Base-by-base conservation (phyloP, 164 flowering plant species). In the Dillenia suffruticosa region DNA sequence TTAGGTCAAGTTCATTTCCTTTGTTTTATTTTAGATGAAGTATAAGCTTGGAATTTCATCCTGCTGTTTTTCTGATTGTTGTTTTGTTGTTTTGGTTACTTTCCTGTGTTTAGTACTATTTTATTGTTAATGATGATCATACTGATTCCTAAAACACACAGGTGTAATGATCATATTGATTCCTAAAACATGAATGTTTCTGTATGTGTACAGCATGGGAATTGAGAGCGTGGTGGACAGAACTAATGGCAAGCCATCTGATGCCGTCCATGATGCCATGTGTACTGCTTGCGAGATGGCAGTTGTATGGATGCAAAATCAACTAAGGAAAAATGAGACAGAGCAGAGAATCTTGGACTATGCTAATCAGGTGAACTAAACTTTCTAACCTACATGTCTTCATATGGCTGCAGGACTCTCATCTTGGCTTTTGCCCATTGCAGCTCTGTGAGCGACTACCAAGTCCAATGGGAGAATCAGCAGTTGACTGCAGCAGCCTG, bases 371-470 rank as follows among this genome's bases (percentile, higher is more conserved):
- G 97, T 87, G 51, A 74, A 47, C 12, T 62, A 54, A 0, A 15
- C 2, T 51, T 32, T 48, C 2, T 62, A 22, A 19, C 12, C 46
- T 48, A 9, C 47, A 11, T 13, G 22, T 43, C 9, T 5, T 19
- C 8, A 17, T 11, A 14, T 54, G 12, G 12, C 55, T 40, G n/a
- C n/a, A n/a, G 40, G 40, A 32, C 40, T 46, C 57, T 54, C 52
- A 47, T 17, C 24, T 57, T 43, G 9, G 56, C 74, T 74, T 57
- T 69, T 56, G 49, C 24, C 48, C 14, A 64, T 67, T 76, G 66
- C 90, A 91, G 97, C 92, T 91, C 48, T 91, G 97, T 68, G 87
- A 87, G 1, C 75, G 81, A 14, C 69, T 89, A 19, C 97, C 97
- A 5, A 89, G 86, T 70, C 97, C 97, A 61, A 85, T 77, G 84